Conservation (phyloP, 768 basidiomycete genomes). For the Podaxis sp. region DNA sequence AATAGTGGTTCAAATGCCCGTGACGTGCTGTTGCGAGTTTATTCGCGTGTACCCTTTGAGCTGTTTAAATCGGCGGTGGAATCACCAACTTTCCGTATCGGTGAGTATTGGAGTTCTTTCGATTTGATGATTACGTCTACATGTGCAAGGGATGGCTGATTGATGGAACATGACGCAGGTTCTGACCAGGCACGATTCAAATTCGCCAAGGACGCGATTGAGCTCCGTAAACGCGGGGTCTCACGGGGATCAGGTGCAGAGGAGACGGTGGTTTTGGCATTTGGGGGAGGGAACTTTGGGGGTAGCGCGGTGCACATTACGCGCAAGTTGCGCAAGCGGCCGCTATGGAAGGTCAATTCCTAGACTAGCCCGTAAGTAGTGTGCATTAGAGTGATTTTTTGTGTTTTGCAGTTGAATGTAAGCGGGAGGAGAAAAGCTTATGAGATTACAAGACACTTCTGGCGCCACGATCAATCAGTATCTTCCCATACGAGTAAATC, state of each 20-base stretch:
- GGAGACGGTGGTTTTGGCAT: conserved; percentile 90
- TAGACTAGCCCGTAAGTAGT: conserved; percentile 34
- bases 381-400: conserved; percentile 9
- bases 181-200: conserved; percentile 86
- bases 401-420: conserved; percentile 1
- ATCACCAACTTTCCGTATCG: conserved; percentile 75
- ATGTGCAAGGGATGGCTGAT: neutral
- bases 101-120: conserved; percentile 31
- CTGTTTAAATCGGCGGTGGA: conserved; percentile 82
- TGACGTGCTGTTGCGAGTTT: conserved; percentile 69
- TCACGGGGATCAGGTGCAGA: conserved; percentile 68
- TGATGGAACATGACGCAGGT: conserved; percentile 34
- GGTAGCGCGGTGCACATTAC: conserved; percentile 84
- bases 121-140: neutral
- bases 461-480: conserved; percentile 11
- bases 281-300: conserved; percentile 65
- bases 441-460: neutral
- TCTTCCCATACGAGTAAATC: conserved; percentile 13
- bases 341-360: conserved; percentile 78
- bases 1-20: conserved; percentile 41
- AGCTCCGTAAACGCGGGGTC: conserved; percentile 74
- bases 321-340: conserved; percentile 79
- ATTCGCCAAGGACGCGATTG: conserved; percentile 88
- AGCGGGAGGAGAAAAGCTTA: neutral
- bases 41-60: conserved; percentile 80